A percentile compares a stretch with the other conserved stretches of the same genome.
Conservation (phyloP, 768 basidiomycete species). For the Rhodotorula graminis region DNA sequence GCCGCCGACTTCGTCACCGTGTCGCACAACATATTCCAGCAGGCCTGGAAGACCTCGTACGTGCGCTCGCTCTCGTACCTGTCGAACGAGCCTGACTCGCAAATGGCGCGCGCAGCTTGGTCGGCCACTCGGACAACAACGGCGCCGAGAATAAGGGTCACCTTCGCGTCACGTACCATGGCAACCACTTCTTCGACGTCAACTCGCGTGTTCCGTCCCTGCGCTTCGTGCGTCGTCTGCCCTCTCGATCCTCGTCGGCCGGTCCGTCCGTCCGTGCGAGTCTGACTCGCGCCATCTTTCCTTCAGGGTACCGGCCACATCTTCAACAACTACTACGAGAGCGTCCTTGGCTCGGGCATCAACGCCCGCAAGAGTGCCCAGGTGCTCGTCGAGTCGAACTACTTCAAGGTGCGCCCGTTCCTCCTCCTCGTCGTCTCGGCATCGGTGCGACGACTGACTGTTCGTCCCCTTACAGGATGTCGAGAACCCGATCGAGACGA, state of each 20-base stretch:
- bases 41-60: background rate
- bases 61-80: background rate
- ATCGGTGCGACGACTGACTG: too few species aligned
- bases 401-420: background rate
- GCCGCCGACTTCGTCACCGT: background rate
- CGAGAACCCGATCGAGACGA: background rate
- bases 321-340: background rate
- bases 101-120: background rate
- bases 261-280: too few species aligned
- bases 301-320: background rate
- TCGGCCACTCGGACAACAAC: slow-evolving; percentile 1
- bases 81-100: background rate
- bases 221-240: background rate
- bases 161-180: background rate
- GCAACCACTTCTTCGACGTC: background rate
- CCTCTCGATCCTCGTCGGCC: too few species aligned
- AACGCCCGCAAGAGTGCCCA: background rate
- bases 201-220: background rate
- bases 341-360: background rate
- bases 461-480: too few species aligned
- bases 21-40: background rate
- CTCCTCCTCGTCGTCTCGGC: too few species aligned
- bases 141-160: background rate
- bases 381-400: background rate
- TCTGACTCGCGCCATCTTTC: too few species aligned